Evolutionary conservation across 129 eudicot species (phyloP).

Genomic region (Helianthus tuberosus): DNA sequence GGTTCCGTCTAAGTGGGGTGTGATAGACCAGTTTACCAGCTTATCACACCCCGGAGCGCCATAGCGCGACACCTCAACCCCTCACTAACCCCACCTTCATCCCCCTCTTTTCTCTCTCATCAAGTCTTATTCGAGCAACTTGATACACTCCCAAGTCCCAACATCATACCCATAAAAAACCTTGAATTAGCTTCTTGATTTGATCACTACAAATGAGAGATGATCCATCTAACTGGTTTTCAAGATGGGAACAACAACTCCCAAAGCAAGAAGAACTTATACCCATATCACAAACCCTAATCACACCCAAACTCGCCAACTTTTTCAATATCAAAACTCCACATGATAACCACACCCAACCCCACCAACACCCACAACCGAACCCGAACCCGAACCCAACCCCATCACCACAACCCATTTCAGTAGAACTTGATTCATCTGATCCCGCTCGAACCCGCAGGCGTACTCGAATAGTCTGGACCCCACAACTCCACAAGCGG

Average conservation of each 20-base stretch:
- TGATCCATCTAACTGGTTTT: conserved; percentile 74
- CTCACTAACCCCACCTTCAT: not conserved
- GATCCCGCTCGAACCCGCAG: conserved; percentile 90
- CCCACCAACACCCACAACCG: conserved; percentile 30
- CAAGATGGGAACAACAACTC: conserved; percentile 80
- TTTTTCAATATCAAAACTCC: conserved; percentile 53
- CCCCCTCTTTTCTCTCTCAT: conserved; percentile 11
- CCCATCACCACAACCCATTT: conserved; percentile 35
- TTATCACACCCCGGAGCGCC: too few relatives aligned
- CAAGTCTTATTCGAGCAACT: conserved; percentile 4
- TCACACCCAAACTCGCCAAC: conserved; percentile 73
- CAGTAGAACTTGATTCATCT: conserved; percentile 78
- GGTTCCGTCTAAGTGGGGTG: too few relatives aligned
- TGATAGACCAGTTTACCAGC: too few relatives aligned
- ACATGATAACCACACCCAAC: conserved; percentile 1
- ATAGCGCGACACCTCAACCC: not conserved
- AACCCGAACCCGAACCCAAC: not conserved
- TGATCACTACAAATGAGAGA: conserved; percentile 53
- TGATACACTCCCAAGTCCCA: not conserved
- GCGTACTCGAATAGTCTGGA: conserved; percentile 93
- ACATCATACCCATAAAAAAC: not conserved
- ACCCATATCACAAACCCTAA: conserved; percentile 79
- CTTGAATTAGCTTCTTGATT: not conserved
- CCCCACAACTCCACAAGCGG: conserved; percentile 95
- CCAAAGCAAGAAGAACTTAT: conserved; percentile 85